Conservation (phyloP, 164 flowering plant genomes). For the Stephania cephalantha region DNA sequence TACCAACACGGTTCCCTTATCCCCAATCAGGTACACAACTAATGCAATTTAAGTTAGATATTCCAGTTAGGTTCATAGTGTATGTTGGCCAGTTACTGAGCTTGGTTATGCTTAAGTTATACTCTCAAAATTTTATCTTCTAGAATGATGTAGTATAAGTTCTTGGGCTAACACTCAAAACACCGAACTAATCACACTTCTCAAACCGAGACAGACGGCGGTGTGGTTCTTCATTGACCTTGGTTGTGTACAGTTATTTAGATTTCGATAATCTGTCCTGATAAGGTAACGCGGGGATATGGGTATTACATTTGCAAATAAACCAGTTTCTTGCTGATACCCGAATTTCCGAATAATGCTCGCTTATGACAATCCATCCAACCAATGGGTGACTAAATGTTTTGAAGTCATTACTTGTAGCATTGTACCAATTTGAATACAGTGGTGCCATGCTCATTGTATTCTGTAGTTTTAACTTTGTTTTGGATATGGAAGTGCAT, state of each 20-base stretch:
- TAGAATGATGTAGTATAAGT: neutral
- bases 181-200: neutral
- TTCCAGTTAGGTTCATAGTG: neutral
- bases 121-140: neutral
- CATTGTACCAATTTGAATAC: neutral
- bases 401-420: no score
- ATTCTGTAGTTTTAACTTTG: no score
- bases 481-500: neutral
- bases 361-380: no score
- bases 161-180: neutral
- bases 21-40: constrained; percentile 70
- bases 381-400: no score
- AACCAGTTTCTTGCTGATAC: neutral
- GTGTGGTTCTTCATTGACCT: neutral
- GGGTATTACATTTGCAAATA: no score
- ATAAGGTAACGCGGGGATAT: no score
- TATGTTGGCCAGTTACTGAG: neutral
- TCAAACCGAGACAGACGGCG: neutral
- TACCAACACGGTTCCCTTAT: constrained; percentile 74
- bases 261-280: neutral
- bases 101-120: neutral
- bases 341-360: neutral
- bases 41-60: neutral
- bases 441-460: neutral
- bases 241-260: neutral